These are phyloP conservation scores for Bombardia bombarda DNA, from an alignment of 495 filamentous ascomycete species.

Conservation along the genomic window DNA sequence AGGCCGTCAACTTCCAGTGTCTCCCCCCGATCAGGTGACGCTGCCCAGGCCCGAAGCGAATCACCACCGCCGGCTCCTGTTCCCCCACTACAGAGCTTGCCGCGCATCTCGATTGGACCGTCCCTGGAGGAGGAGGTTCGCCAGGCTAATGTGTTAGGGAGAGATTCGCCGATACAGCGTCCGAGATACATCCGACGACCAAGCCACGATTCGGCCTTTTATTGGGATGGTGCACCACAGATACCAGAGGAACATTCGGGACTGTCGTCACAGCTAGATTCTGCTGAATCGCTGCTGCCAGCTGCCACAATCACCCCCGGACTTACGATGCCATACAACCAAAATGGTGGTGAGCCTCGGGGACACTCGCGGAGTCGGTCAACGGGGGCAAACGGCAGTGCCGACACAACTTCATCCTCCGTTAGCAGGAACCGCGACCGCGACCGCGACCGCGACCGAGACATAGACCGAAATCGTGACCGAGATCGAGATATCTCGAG, in stretches of 20 bases:
- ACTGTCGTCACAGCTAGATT: conserved; percentile 10
- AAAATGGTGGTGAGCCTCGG: conserved; percentile 25
- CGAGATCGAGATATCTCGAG: conserved; percentile 14
- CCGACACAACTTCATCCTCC: conserved; percentile 26
- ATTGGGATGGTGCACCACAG: conserved; percentile 19
- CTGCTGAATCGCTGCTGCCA: conserved; percentile 7
- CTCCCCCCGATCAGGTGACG: conserved; percentile 12
- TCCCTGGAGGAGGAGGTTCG: conserved; percentile 29
- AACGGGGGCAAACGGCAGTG: conserved; percentile 32
- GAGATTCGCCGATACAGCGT: conserved; percentile 6
- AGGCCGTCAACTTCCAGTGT: conserved; percentile 19
- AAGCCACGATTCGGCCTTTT: conserved; percentile 9
- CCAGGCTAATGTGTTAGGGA: conserved; percentile 14
- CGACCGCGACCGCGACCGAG: conserved; percentile 19
- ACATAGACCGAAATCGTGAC: background rate
- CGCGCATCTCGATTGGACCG: conserved; percentile 31
- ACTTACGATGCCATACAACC: conserved; percentile 24
- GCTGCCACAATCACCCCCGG: conserved; percentile 5
- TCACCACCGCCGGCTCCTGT: conserved; percentile 16
- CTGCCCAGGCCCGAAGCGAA: conserved; percentile 6
- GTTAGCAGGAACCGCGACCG: too few relatives aligned
- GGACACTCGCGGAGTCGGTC: conserved; percentile 44
- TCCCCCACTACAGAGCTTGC: conserved; percentile 23
- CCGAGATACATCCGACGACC: conserved; percentile 3
- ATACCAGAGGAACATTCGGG: conserved; percentile 10